These are phyloP conservation scores for Syncephalastrum racemosum DNA, from an alignment of 371 early-diverging fungal species.

Conservation along the genomic window DNA sequence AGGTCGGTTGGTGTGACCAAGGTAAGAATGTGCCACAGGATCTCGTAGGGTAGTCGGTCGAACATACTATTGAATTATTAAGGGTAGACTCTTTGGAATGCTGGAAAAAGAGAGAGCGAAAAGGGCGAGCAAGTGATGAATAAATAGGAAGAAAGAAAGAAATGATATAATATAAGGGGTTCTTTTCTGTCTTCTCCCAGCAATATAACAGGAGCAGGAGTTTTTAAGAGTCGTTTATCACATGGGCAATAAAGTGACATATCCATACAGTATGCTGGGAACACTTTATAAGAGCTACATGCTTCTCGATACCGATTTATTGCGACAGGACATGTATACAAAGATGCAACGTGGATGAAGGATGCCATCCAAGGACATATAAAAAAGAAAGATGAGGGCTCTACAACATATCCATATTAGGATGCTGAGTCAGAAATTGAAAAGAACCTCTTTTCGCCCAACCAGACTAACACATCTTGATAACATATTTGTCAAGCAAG, in stretches of 20 bases:
- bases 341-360: too few species aligned
- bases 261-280: too few species aligned
- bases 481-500: not conserved
- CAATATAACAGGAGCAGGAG: not conserved
- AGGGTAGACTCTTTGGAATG: not conserved
- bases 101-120: not conserved
- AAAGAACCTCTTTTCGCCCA: not conserved
- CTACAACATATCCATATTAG: too few species aligned
- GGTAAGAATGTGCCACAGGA: constrained; percentile 11
- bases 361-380: too few species aligned
- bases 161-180: constrained; percentile 2
- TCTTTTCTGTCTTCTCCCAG: constrained; percentile 4
- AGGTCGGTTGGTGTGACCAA: constrained; percentile 9
- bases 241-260: too few species aligned
- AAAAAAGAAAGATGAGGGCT: too few species aligned
- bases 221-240: too few species aligned
- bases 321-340: too few species aligned
- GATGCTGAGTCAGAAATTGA: too few species aligned
- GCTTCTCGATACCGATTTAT: too few species aligned
- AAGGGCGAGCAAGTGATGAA: not conserved
- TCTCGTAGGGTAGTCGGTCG: constrained; percentile 13
- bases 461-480: not conserved
- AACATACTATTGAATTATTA: not conserved
- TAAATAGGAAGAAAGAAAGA: constrained; percentile 7
- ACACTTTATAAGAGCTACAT: not conserved